Evolutionary conservation across 352 stramenopile genomes (phyloP).

Genomic region (Phytophthora macrochlamydospora): DNA sequence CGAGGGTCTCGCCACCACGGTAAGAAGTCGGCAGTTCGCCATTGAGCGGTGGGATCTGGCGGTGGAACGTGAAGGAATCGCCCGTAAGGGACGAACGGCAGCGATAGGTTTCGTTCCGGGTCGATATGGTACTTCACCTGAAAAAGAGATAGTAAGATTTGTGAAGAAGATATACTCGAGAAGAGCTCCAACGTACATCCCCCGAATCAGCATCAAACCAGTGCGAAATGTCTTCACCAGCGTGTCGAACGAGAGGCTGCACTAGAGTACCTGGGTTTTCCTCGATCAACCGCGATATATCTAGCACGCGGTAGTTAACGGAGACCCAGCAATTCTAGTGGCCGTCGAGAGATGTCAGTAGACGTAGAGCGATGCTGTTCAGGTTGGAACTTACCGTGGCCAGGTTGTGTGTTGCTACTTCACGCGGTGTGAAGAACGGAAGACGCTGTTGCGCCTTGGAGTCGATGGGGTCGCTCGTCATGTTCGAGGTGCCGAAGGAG

Average conservation of each 20-base stretch:
- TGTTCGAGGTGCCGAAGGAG: constrained; percentile 10
- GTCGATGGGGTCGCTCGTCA: constrained; percentile 8
- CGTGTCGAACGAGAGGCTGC: constrained; percentile 81
- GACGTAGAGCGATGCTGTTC: no score
- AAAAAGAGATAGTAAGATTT: neutral
- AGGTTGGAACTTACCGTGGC: constrained; percentile 44
- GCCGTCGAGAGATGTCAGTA: neutral
- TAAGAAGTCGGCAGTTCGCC: constrained; percentile 70
- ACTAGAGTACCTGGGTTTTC: constrained; percentile 75
- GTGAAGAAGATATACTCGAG: neutral
- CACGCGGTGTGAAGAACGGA: constrained; percentile 74
- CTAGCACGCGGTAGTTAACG: constrained; percentile 77
- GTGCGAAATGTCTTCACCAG: constrained; percentile 91
- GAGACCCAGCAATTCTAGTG: constrained; percentile 82
- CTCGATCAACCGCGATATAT: constrained; percentile 81
- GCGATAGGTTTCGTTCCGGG: constrained; percentile 63
- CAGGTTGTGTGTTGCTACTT: constrained; percentile 87
- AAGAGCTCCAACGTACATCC: constrained; percentile 45
- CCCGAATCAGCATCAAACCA: constrained; percentile 88
- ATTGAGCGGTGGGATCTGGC: constrained; percentile 72
- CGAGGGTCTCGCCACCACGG: constrained; percentile 91
- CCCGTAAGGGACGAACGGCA: constrained; percentile 87
- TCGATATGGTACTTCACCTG: constrained; percentile 87
- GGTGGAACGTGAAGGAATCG: constrained; percentile 89
- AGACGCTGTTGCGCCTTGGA: constrained; percentile 13